These are phyloP conservation scores for Canavalia gladiata DNA, from an alignment of 306 rosid genomes.

Conservation along the genomic window DNA sequence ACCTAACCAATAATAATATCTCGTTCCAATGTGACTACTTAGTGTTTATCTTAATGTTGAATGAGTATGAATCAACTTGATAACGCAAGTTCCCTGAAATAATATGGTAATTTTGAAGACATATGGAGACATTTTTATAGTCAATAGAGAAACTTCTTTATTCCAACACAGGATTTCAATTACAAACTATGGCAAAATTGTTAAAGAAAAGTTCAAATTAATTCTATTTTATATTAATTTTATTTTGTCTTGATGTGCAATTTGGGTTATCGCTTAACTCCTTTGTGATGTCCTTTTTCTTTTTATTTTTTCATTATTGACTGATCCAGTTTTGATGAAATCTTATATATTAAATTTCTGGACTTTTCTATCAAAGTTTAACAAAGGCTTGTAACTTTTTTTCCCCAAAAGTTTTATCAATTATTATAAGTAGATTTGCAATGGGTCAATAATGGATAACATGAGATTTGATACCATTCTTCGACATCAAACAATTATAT, in stretches of 20 bases:
- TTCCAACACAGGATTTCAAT: neutral
- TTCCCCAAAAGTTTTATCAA: neutral
- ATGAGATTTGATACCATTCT: neutral
- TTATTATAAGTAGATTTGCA: neutral
- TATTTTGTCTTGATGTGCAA: neutral
- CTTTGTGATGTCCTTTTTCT: neutral
- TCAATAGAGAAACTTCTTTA: constrained; percentile 12
- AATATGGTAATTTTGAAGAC: neutral
- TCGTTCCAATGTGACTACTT: neutral
- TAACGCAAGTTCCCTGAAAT: neutral
- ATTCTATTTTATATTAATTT: neutral
- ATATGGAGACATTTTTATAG: neutral
- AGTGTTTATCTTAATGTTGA: constrained; percentile 9
- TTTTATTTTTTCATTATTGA: neutral
- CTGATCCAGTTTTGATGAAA: neutral
- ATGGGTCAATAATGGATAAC: constrained; percentile 9
- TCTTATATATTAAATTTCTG: neutral
- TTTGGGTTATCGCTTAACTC: neutral
- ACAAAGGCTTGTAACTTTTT: neutral
- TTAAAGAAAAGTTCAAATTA: neutral
- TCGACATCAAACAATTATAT: neutral
- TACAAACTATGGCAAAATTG: neutral
- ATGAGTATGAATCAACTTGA: neutral
- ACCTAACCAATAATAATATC: constrained; percentile 38
- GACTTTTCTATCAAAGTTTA: neutral